These are phyloP conservation scores for Cladosporium austrohemisphaericum DNA, from an alignment of 2,329 filamentous ascomycete genomes.

Conservation along the genomic window DNA sequence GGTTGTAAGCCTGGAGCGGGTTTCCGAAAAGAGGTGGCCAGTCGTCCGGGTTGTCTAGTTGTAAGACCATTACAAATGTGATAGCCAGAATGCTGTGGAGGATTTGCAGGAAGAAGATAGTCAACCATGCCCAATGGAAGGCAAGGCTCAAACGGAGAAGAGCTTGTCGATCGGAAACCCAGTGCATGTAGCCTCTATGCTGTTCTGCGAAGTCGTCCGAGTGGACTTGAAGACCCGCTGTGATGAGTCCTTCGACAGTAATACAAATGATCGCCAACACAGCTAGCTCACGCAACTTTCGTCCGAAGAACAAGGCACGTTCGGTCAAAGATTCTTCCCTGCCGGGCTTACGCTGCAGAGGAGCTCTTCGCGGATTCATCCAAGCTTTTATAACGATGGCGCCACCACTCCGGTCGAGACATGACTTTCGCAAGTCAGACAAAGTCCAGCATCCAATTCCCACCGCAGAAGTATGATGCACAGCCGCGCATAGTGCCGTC, in stretches of 20 bases:
- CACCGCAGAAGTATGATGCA: too few relatives aligned
- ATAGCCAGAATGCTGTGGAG: not conserved
- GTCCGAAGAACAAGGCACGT: not conserved
- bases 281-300: not conserved
- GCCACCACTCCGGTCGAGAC: too few relatives aligned
- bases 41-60: conserved; percentile 15
- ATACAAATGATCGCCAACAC: not conserved
- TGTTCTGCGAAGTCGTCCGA: not conserved
- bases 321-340: not conserved
- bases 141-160: not conserved
- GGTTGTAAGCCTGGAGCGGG: conserved; percentile 1
- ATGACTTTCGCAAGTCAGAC: too few relatives aligned
- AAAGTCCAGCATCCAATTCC: too few relatives aligned
- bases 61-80: conserved; percentile 12
- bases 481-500: too few relatives aligned
- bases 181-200: not conserved
- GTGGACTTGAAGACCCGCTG: not conserved
- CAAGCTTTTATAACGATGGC: too few relatives aligned
- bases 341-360: not conserved
- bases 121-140: not conserved
- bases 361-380: not conserved
- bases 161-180: not conserved
- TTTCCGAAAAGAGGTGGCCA: conserved; percentile 18
- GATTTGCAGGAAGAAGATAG: too few relatives aligned
- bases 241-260: not conserved